A percentile compares a stretch with the other conserved stretches of the same genome.
phyloP scores from a whole-genome alignment of 805 yeast species.

The Lipomyces spencermartinsiae region DNA sequence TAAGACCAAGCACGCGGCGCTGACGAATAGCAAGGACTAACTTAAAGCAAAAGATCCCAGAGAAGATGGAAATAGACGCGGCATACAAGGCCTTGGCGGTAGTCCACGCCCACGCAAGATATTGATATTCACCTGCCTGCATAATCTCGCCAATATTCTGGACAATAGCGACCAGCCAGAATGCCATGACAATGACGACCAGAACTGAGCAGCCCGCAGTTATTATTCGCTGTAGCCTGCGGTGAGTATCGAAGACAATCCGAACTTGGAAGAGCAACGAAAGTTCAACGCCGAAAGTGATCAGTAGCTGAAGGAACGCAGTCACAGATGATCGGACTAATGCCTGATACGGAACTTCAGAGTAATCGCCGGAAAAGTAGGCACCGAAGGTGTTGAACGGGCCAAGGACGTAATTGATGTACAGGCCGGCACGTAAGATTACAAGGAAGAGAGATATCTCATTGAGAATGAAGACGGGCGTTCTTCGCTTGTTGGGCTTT shows the following conservation, averaged over 20 bases:
- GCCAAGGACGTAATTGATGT: constrained; percentile 60
- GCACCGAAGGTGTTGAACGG: constrained; percentile 58
- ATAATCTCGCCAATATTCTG: constrained; percentile 49
- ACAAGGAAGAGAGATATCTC: constrained; percentile 62
- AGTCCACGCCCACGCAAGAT: constrained; percentile 44
- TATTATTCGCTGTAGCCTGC: constrained; percentile 54
- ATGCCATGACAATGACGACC: constrained; percentile 61
- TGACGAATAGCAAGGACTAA: constrained; percentile 70
- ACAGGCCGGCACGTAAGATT: constrained; percentile 66
- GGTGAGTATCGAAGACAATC: constrained; percentile 60
- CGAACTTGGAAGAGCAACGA: constrained; percentile 75
- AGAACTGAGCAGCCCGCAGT: constrained; percentile 54
- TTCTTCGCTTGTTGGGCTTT: constrained; percentile 54
- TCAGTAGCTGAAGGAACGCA: constrained; percentile 62
- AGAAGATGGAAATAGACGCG: constrained; percentile 67
- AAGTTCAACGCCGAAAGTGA: constrained; percentile 65
- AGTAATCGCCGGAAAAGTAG: constrained; percentile 54
- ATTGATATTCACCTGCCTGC: constrained; percentile 56
- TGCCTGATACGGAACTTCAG: constrained; percentile 50
- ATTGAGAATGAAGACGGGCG: constrained; percentile 79
- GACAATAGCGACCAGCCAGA: constrained; percentile 62
- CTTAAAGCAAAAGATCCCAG: constrained; percentile 67
- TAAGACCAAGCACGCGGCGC: constrained; percentile 77
- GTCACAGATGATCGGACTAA: constrained; percentile 64
- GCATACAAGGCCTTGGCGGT: constrained; percentile 63